Conservation (phyloP, 352 stramenopile species). For the Blastocystis sp. region DNA sequence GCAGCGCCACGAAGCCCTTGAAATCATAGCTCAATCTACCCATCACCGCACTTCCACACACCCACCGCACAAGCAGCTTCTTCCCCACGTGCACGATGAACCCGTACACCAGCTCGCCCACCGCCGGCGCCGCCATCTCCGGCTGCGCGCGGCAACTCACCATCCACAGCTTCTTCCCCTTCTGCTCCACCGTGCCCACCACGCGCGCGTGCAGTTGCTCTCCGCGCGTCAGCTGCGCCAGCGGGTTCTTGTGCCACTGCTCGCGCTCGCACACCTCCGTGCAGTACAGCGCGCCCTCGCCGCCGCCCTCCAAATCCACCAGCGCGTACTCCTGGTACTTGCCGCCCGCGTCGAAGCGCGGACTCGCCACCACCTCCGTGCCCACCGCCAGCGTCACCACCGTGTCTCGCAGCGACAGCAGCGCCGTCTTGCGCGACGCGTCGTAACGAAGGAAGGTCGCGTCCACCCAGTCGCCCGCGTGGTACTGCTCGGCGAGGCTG, state of each 20-base stretch:
- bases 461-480: neutral
- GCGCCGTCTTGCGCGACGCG: neutral
- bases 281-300: constrained; percentile 17
- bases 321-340: neutral
- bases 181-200: neutral
- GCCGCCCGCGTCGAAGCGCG: neutral
- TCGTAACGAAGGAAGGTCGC: neutral
- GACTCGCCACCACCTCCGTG: neutral
- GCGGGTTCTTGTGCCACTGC: neutral
- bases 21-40: constrained; percentile 4
- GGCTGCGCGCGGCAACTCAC: constrained; percentile 2
- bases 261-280: constrained; percentile 15
- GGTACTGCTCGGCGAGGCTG: neutral
- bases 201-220: neutral
- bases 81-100: neutral
- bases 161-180: neutral
- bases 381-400: neutral
- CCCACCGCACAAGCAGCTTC: neutral
- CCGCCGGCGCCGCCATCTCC: neutral
- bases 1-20: neutral
- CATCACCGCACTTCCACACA: neutral
- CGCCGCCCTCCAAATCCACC: neutral
- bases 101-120: constrained; percentile 1
- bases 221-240: neutral
- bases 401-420: neutral